Base-by-base conservation (phyloP, 2,329 filamentous ascomycete genomes). In the Colletotrichum liriopes region DNA sequence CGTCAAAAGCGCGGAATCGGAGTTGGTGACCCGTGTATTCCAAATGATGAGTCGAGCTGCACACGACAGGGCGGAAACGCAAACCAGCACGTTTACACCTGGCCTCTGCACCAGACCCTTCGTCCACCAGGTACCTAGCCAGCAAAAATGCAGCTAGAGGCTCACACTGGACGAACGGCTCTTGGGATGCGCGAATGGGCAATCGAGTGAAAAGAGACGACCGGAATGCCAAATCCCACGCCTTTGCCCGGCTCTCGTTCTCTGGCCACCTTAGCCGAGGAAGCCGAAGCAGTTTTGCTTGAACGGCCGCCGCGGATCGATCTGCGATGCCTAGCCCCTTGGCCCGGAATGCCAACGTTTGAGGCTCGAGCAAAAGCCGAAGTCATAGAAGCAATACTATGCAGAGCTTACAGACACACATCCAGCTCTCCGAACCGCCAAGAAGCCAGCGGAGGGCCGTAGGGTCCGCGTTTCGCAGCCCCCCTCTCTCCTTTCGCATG, bases 331-430 rank as follows among this genome's bases (percentile, higher is more conserved):
- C 65, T 54, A 72, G 69, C 47, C 59, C 65, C 59, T 72, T 69
- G 69, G 65, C 66, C 59, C 69, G 59, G 20, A 32, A 69, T 69
- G 65, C 69, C 69, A 72, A 65, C 55, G 45, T 45, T 41, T 69
- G 65, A 72, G 69, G 65, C 69, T 72, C 65, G 69, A 65, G 16
- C 39, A 39, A 54, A 32, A 68, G 45, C 69, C 65, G 65, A 60
- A 41, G 32, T n/a, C 23, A 23, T 26, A 52, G 26, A 52, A n/a
- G 39, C 45, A 54, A 26, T 18, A 37, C 12, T 18, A 23, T 8
- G 7, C 9, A 39, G 43, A 32, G 8, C n/a, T n/a, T n/a, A n/a
- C 20, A 47, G 20, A n/a, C n/a, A 37, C 16, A 9, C 37, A 29
- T 39, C 49, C 37, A 59, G 29, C 51, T 47, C 8, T 29, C 51